A percentile compares a stretch with the other conserved stretches of the same genome.
These are phyloP conservation scores for Alternaria gaisen DNA, from an alignment of 2,329 filamentous ascomycete genomes.

Conservation along the genomic window DNA sequence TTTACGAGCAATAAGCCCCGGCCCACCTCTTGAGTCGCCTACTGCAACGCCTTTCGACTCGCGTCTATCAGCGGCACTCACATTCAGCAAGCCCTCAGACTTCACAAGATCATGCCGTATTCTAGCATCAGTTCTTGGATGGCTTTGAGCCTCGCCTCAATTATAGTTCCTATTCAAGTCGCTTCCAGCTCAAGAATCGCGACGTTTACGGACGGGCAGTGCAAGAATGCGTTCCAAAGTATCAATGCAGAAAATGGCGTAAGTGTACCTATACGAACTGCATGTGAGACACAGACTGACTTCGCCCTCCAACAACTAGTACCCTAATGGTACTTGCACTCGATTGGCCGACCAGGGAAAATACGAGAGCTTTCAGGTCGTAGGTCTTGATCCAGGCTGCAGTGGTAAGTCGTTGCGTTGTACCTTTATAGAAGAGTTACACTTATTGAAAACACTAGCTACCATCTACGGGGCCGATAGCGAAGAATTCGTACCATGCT, in stretches of 20 bases:
- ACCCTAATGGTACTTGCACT: constrained; percentile 5
- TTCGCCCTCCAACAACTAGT: not conserved
- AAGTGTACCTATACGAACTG: not conserved
- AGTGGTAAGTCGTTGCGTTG: constrained; percentile 1
- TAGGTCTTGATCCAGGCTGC: constrained; percentile 8
- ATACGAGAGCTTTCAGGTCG: constrained; percentile 10
- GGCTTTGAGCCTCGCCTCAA: not conserved
- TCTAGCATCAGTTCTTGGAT: not conserved
- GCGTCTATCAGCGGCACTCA: not conserved
- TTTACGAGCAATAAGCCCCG: constrained; percentile 5
- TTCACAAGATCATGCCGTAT: not conserved
- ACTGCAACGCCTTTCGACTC: not conserved
- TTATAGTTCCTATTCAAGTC: not conserved
- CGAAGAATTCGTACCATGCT: constrained; percentile 5
- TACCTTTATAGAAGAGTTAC: not conserved
- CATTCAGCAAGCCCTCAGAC: not conserved
- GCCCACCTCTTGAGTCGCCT: not conserved
- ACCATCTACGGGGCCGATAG: constrained; percentile 4
- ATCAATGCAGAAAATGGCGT: constrained; percentile 10
- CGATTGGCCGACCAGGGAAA: not conserved
- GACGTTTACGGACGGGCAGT: constrained; percentile 6
- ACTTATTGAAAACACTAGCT: not conserved
- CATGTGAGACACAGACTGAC: not conserved
- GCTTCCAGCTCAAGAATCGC: constrained; percentile 1
- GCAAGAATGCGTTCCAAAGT: constrained; percentile 5